Evolutionary conservation across 768 basidiomycete species (phyloP), one percentile per base, ranked within the genome.

Genomic region (Lactarius evosmus): DNA sequence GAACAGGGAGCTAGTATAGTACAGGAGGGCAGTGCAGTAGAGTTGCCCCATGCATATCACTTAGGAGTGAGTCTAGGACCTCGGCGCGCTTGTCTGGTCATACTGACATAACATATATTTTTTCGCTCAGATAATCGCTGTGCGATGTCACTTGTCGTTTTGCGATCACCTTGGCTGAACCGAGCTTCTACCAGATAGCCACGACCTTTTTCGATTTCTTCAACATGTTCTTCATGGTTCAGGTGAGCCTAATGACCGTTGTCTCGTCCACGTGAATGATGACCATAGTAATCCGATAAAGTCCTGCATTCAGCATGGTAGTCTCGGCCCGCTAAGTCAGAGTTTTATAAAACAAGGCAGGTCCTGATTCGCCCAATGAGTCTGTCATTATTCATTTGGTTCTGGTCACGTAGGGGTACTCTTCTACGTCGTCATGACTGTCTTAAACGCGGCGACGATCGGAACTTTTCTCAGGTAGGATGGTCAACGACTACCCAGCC

Each of bases 271-370:
- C 17, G n/a, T 55, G 16, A 25, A 8, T 46, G 19, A 14, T 50
- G 17, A 29, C 27, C 40, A 12, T 16, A 17, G 19, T 33, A 3
- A 27, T 49, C 14, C 22, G 9, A 14, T 27, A 12, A 44, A 68
- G 67, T 30, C 63, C 46, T 67, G 59, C 44, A 3, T 68, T 53
- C 30, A 57, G 44, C 67, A 40, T 8, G 64, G 59, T 33, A 38
- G 56, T n/a, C 55, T 52, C 8, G 62, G 66, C 11, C 57, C 59
- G 12, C 58, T 69, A 25, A 66, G 66, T 22, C 25, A 58, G 38
- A 62, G 52, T 44, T 63, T 68, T 40, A 40, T 68, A 36, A 65
- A 63, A 54, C 67, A 68, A 63, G 67, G 67, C 34, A 60, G 7
- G 62, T 46, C 41, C 22, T 54, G 40, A 32, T 62, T 56, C 25